phyloP scores from a whole-genome alignment of 257 asterid species.

The Scutellaria galericulata region DNA sequence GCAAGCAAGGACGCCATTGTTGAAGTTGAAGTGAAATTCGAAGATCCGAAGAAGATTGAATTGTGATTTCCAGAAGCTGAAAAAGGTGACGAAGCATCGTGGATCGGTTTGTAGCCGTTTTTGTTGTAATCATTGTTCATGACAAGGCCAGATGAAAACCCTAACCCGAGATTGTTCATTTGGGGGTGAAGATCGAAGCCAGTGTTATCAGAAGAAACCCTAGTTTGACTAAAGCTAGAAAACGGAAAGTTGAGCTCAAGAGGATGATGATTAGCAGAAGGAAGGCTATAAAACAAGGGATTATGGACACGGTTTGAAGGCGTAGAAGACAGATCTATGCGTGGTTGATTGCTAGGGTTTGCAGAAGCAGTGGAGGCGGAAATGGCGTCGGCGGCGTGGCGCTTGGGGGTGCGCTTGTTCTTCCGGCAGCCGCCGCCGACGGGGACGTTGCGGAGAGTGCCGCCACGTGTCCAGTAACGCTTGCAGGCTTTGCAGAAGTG shows the following conservation, averaged over 20 bases:
- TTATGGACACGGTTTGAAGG: slow-evolving; percentile 28
- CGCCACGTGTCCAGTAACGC: slow-evolving; percentile 69
- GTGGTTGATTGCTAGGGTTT: slow-evolving; percentile 26
- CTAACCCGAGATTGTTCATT: slow-evolving; percentile 48
- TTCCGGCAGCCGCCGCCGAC: slow-evolving; percentile 67
- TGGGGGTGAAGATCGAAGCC: slow-evolving; percentile 45
- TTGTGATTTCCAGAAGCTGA: slow-evolving; percentile 22
- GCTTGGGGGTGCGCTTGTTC: slow-evolving; percentile 51
- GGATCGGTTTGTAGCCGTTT: slow-evolving; percentile 42
- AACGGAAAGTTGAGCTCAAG: slow-evolving; percentile 50
- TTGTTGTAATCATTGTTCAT: slow-evolving; percentile 20
- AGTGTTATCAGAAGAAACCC: slow-evolving; percentile 33
- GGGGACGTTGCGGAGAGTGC: slow-evolving; percentile 68
- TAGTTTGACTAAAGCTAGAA: slow-evolving; percentile 37
- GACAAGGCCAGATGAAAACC: slow-evolving; percentile 45
- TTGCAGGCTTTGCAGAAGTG: slow-evolving; percentile 70
- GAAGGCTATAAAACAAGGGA: slow-evolving; percentile 37
- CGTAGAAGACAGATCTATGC: slow-evolving; percentile 38
- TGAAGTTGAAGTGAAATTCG: slow-evolving; percentile 34
- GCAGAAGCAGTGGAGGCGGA: slow-evolving; percentile 19
- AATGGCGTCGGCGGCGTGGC: slow-evolving; percentile 25
- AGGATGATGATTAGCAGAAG: slow-evolving; percentile 19
- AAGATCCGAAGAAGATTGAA: slow-evolving; percentile 44
- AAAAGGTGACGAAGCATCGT: slow-evolving; percentile 30
- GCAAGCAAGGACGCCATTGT: slow-evolving; percentile 49